Conservation (phyloP, 768 basidiomycete genomes). For the Leccinum aurantiacum region DNA sequence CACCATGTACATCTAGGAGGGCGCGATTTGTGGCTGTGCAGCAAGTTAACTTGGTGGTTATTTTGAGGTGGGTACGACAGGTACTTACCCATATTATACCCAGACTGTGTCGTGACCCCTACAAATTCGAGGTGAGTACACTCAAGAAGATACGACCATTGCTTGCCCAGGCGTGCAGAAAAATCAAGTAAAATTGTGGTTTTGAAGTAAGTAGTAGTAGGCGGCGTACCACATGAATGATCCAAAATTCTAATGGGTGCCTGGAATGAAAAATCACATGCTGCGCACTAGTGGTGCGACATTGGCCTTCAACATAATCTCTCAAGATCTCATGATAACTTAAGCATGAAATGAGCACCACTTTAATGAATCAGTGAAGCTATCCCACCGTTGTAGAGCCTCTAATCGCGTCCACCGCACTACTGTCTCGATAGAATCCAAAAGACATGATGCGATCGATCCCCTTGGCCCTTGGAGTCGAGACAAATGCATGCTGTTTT, state of each 20-base stretch:
- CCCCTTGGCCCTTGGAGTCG: background rate
- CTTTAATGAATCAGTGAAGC: background rate
- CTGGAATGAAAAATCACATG: background rate
- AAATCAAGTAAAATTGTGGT: background rate
- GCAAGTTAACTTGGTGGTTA: background rate
- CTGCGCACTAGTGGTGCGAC: no score
- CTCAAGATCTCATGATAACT: background rate
- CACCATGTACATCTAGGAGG: background rate
- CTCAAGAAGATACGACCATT: background rate
- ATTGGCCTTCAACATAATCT: background rate
- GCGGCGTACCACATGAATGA: background rate
- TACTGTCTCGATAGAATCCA: background rate
- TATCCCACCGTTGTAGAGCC: background rate
- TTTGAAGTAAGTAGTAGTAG: background rate
- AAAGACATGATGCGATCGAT: background rate
- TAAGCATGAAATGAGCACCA: background rate
- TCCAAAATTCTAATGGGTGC: background rate
- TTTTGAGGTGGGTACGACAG: background rate
- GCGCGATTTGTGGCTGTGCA: background rate
- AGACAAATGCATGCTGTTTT: background rate
- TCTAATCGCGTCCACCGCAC: conserved; percentile 1
- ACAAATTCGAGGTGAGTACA: background rate
- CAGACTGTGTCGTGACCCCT: background rate
- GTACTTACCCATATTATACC: background rate
- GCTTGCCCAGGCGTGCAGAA: background rate